Evolutionary conservation across 2,329 filamentous ascomycete species (phyloP).

Genomic region (Chrysoporthe deuterocubensis): DNA sequence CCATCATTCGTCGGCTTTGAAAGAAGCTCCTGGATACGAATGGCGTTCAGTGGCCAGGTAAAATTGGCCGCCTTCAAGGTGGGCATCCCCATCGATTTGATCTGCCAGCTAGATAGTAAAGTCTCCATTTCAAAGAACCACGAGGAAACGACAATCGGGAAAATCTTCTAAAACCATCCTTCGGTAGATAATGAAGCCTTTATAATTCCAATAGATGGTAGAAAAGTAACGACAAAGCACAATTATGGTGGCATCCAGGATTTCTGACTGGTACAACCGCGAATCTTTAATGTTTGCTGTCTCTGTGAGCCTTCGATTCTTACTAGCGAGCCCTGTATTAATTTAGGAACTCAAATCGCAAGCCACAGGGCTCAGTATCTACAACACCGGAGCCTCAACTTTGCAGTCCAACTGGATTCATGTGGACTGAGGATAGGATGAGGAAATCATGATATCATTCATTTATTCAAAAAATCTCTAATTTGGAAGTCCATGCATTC

Average conservation of each 20-base stretch:
- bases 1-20: neutral
- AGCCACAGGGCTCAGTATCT: neutral
- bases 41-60: neutral
- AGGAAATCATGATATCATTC: neutral
- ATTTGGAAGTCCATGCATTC: neutral
- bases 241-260: neutral
- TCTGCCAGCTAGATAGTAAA: neutral
- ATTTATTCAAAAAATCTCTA: neutral
- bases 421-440: neutral
- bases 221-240: neutral
- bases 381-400: neutral
- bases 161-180: neutral
- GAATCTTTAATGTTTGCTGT: neutral
- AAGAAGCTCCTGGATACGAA: neutral
- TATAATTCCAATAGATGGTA: neutral
- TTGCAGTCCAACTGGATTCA: neutral
- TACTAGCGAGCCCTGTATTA: neutral
- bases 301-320: slow-evolving; percentile 1
- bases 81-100: neutral
- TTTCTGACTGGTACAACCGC: neutral
- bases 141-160: neutral
- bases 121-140: neutral
- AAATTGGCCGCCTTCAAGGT: neutral
- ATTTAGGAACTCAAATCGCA: neutral
- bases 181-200: neutral